These are phyloP conservation scores for Helichrysum umbraculigerum DNA, from an alignment of 129 eudicot species.

Conservation along the genomic window DNA sequence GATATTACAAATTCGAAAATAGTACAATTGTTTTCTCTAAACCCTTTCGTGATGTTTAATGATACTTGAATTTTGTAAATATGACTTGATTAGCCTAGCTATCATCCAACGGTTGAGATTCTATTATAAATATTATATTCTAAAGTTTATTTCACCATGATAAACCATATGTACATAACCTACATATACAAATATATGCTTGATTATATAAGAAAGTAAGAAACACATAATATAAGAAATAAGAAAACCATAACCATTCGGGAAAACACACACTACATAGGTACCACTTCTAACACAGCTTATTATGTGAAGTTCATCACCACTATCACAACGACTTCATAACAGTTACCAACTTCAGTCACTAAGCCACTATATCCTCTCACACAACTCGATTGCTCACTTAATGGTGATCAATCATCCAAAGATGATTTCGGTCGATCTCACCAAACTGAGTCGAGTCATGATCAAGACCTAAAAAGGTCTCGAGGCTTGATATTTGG, in stretches of 20 bases:
- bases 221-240: not conserved
- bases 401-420: constrained; percentile 56
- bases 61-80: too few relatives aligned
- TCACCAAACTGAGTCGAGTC: constrained; percentile 38
- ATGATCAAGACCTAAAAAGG: constrained; percentile 57
- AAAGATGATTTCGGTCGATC: constrained; percentile 33
- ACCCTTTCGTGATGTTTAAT: too few relatives aligned
- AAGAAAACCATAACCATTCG: not conserved
- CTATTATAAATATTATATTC: too few relatives aligned
- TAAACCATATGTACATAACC: not conserved
- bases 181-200: not conserved
- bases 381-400: constrained; percentile 14
- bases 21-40: too few relatives aligned
- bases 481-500: constrained; percentile 59
- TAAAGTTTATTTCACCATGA: too few relatives aligned
- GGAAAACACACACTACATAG: not conserved
- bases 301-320: constrained; percentile 22
- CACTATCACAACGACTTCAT: constrained; percentile 12
- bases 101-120: too few relatives aligned
- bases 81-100: too few relatives aligned
- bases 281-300: constrained; percentile 21
- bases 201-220: not conserved
- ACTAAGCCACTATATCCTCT: not conserved
- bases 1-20: too few relatives aligned
- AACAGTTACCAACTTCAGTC: not conserved